A percentile compares a stretch with the other conserved stretches of the same genome.
These are phyloP conservation scores for Sinapis alba DNA, from an alignment of 441 rosid species.

Conservation along the genomic window DNA sequence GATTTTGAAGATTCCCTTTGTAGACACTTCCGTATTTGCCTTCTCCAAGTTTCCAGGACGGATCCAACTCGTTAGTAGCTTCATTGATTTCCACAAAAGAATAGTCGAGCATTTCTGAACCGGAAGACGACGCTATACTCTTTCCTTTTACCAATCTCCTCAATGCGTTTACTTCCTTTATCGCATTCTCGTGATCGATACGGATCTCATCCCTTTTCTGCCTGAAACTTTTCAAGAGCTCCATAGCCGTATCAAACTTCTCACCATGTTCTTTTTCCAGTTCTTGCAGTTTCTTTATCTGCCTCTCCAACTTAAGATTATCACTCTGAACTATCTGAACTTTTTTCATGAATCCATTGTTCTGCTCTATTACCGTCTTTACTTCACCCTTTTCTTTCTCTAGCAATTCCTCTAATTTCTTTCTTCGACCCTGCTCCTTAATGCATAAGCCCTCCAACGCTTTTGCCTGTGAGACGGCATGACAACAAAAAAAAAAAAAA, in stretches of 20 bases:
- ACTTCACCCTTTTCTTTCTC: conserved; percentile 54
- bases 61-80: conserved; percentile 78
- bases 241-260: conserved; percentile 80
- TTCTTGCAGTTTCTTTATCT: conserved; percentile 48
- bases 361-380: conserved; percentile 52
- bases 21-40: conserved; percentile 83
- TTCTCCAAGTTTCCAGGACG: conserved; percentile 83
- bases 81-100: conserved; percentile 81
- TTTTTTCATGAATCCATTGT: conserved; percentile 48
- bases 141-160: conserved; percentile 47
- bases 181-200: conserved; percentile 56
- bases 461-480: conserved; percentile 54
- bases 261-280: conserved; percentile 65
- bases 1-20: conserved; percentile 69
- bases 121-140: conserved; percentile 44
- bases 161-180: conserved; percentile 48
- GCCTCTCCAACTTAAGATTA: conserved; percentile 54
- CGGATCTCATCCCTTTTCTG: conserved; percentile 69
- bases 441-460: conserved; percentile 63
- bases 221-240: conserved; percentile 74
- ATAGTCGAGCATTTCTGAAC: conserved; percentile 66
- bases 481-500: neutral
- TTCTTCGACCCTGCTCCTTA: conserved; percentile 69
- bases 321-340: conserved; percentile 56
- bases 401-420: conserved; percentile 59